Evolutionary conservation across 139 green algal genomes (phyloP), one percentile per base, ranked within the genome.

Genomic region (Deuterostichococcus epilithicus): DNA sequence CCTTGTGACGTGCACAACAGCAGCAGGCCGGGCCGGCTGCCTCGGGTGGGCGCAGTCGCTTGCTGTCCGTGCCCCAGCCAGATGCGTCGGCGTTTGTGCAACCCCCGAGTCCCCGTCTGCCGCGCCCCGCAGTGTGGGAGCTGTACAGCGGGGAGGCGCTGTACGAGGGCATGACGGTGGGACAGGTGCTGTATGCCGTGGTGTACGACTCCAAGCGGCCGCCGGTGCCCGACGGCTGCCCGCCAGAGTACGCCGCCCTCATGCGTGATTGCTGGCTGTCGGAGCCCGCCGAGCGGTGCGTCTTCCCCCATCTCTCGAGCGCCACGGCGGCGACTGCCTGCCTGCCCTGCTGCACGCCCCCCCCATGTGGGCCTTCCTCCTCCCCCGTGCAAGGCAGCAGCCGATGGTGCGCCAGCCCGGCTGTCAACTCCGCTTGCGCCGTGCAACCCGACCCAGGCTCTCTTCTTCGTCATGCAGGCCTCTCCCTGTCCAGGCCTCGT

Each of bases 101-200:
- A 18, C 18, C 26, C 8, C 32, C 45, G 8, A n/a, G 15, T 1
- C 15, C 25, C 4, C 13, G 8, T 81, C 28, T 8, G 30, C 65
- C 35, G 52, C 20, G 8, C 20, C 28, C 10, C 52, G 37, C 34
- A 72, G 45, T 81, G 82, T 84, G 78, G 82, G 82, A 86, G 78
- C 66, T 86, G 75, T 83, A 78, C 72, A 80, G 67, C 22, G 73
- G 75, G n/a, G 35, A 66, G 18, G 45, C 26, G 15, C 35, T 86
- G 20, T 82, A 78, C 35, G 73, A 79, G 28, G 82, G 81, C 33
- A 58, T 84, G 35, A 83, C 42, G 20, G 52, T 81, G 1, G 71
- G 66, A 1, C 82, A 86, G 70, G 78, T 86, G 4, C 84, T 86
- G 58, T 86, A 82, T 76, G 82, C 80, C 78, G 79, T 83, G 34